Evolutionary conservation across 495 filamentous ascomycete species (phyloP), one percentile per base, ranked within the genome.

Genomic region (Xanthoparmelia taractica): DNA sequence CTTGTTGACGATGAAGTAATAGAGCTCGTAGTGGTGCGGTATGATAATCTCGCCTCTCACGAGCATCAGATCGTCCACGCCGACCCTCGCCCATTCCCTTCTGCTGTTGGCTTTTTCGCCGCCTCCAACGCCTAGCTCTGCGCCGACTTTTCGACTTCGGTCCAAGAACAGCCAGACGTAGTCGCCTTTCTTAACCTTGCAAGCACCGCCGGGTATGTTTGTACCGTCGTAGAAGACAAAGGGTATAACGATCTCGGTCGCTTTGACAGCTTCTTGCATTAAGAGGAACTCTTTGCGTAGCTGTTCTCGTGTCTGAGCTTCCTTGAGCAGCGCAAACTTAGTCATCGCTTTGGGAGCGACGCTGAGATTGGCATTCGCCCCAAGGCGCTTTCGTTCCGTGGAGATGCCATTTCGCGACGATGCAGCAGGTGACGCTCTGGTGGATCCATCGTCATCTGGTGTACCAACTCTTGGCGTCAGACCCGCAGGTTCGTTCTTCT

Each of bases 141-240:
- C 92, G 37, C 90, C 92, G 8, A 95, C 87, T 70, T 96, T 96
- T 61, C 92, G 78, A 66, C 90, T 92, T 66, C 89, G 84, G 72
- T 97, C 94, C 6, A 98, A 77, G 64, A 97, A 96, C 17, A 96
- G 69, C 92, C 93, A 97, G 20, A 94, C 78, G 57, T 82, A 85
- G 67, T 97, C 92, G 0, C 94, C 94, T 70, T 98, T 98, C 76
- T 91, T 97, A 58, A 97, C 84, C 66, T 84, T 84, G 70, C 86
- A 93, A 25, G 80, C 77, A 27, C 95, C 88, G 33, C 89, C 86
- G 2, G 92, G 86, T n/a, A 90, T 92, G 73, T 94, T 93, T 6
- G 91, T 95, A n/a, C 94, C 94, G 63, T 98, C 95, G 74, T 96
- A 97, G 71, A 98, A 97, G 29, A 97, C 91, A 74, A 98, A 98